Percentiles rank a stretch among this genome's conserved stretches.
Conservation (phyloP, 345 rosid genomes). For the Boechera retrofracta region DNA sequence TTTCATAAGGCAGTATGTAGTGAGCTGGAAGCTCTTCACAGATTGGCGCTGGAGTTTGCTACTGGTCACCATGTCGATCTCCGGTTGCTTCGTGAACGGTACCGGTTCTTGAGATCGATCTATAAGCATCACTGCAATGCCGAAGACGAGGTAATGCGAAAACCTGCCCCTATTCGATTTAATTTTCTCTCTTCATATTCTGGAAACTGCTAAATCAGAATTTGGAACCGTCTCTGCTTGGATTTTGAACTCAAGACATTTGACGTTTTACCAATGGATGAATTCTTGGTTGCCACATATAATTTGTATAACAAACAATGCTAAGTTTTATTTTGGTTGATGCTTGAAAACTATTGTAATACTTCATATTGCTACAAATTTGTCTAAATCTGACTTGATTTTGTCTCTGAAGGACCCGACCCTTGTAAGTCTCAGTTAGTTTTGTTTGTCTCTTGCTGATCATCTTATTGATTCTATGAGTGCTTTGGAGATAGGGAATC, state of each 20-base stretch:
- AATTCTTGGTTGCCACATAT: background rate
- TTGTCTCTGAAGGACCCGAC: background rate
- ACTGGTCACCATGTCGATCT: slow-evolving; percentile 68
- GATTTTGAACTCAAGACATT: slow-evolving; percentile 20
- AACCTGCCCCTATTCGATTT: slow-evolving; percentile 3
- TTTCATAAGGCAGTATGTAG: slow-evolving; percentile 83
- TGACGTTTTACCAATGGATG: slow-evolving; percentile 10
- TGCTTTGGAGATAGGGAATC: slow-evolving; percentile 2
- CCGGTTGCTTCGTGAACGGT: slow-evolving; percentile 60
- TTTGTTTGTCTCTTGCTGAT: slow-evolving; percentile 10
- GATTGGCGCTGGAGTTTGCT: slow-evolving; percentile 69
- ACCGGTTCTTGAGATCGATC: slow-evolving; percentile 70
- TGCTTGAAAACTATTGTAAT: slow-evolving; percentile 1
- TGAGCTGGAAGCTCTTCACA: slow-evolving; percentile 88
- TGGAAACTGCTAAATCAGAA: slow-evolving; percentile 13
- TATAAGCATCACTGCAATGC: slow-evolving; percentile 84
- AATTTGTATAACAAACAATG: background rate
- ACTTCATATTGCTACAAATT: slow-evolving; percentile 12
- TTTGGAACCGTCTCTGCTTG: background rate
- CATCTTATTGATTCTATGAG: slow-evolving; percentile 23
- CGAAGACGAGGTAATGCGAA: slow-evolving; percentile 76
- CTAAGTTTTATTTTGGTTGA: background rate
- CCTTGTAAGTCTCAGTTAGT: background rate
- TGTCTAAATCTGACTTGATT: slow-evolving; percentile 27
- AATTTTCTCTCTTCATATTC: slow-evolving; percentile 1